Evolutionary conservation across 2,329 filamentous ascomycete species (phyloP), one percentile per base, ranked within the genome.

Genomic region (Ceratocystis lukuohia): DNA sequence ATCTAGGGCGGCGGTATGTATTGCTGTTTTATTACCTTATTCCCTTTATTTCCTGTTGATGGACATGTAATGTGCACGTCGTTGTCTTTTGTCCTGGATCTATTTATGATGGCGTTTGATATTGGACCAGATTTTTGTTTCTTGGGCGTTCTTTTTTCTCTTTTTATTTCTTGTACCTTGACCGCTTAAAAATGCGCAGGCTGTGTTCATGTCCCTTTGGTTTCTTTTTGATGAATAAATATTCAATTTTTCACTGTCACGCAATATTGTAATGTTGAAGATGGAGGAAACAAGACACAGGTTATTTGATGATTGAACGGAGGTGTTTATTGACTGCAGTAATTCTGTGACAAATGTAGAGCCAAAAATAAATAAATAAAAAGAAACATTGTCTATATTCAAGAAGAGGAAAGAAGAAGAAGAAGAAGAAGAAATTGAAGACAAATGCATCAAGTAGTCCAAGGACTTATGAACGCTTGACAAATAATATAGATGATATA

Each of bases 141-240:
- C 45, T 59, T 65, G 25, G 50, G 33, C 30, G 48, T 25, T 8
- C 22, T 48, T 33, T 20, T 61, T 59, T 15, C 10, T 41, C 7
- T 25, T n/a, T 44, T 45, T 20, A 6, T 63, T n/a, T 25, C 30
- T 57, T 57, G 41, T 53, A 48, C 17, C 25, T 46, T 22, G 10
- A 25, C 22, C 48, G 61, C 46, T 56, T 65, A 41, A 37, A 65
- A 41, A 44, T 57, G 63, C 44, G 22, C 46, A 61, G 37, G 41
- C 28, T 65, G 33, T 61, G 61, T 59, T 46, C 28, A 5, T 41
- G 45, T 57, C 46, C 15, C 25, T 63, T 48, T 56, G 46, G 12
- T 66, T 30, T 50, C 62, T 46, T 66, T 53, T 30, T 56, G 50
- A 37, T 6, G 25, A 10, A 25, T 53, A 25, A 53, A 53, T 25